Base-by-base conservation (phyloP, 768 basidiomycete species). In the Leccinellum albellum region DNA sequence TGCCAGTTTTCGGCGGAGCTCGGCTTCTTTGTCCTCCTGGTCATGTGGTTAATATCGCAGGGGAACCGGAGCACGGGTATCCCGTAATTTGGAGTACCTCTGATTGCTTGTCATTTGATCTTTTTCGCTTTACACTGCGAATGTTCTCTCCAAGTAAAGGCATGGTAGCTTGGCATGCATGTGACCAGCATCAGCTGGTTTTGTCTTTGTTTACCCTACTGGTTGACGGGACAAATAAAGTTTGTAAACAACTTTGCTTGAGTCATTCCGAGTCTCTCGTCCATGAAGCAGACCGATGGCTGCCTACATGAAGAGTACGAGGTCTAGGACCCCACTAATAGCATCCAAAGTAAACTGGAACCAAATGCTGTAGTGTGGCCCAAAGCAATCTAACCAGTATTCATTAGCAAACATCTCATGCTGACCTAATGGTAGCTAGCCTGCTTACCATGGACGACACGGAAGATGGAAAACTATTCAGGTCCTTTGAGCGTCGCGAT, bases 401-500 rank as follows among this genome's bases (percentile, higher is more conserved):
- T n/a, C n/a, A n/a, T 28, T 6, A 28, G n/a, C n/a, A 9, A 40
- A 40, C 37, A 40, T 37, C n/a, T 1, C 20, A 10, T 37, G 63
- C 64, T 70, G 66, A 66, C 63, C 50, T 70, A 64, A 67, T 61
- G 17, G 17, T 28, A 20, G 37, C 10, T 20, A 31, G 24, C 50
- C 31, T 26, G n/a, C 35, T 40, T 40, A 42, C 47, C 33, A 5
- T 55, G 47, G 76, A 79, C 54, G 74, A 80, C 15, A 57, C 58
- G 1, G 64, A 66, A 17, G 83, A 86, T 53, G 71, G 67, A 31
- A 82, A 72, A 53, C 51, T 78, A 10, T 81, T 82, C 62, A 78
- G 79, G 12, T 76, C 79, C 12, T 90, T 88, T 64, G 87, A 86
- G 57, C 82, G 79, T 56, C 71, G 80, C 47, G 79, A 78, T 48